phyloP scores from a whole-genome alignment of 495 filamentous ascomycete species.

The Tirmania nivea region DNA sequence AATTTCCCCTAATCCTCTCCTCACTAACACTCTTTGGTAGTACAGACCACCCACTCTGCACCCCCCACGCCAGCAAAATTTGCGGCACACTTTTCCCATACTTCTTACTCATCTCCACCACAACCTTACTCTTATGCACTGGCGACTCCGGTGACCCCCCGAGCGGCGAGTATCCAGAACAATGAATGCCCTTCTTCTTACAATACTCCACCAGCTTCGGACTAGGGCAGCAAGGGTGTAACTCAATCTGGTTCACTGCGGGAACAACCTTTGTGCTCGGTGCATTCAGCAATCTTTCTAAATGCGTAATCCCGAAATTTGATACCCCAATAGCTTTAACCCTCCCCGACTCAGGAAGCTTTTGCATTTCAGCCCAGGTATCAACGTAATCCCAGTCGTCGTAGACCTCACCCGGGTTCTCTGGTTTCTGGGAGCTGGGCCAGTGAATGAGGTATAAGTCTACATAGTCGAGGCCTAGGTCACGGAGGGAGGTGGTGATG shows the following conservation, averaged over 20 bases:
- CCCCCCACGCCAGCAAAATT: conserved; percentile 44
- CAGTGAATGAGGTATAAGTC: conserved; percentile 78
- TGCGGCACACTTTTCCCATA: conserved; percentile 48
- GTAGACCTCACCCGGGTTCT: conserved; percentile 23
- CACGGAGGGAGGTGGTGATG: conserved; percentile 47
- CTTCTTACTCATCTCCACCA: conserved; percentile 38
- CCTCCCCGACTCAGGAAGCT: conserved; percentile 56
- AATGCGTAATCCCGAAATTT: conserved; percentile 40
- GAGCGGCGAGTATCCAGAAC: conserved; percentile 45
- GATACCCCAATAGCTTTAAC: conserved; percentile 50
- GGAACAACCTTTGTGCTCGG: conserved; percentile 42
- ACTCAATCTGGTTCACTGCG: conserved; percentile 77
- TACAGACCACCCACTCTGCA: conserved; percentile 51
- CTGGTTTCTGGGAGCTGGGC: conserved; percentile 34
- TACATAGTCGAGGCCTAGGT: conserved; percentile 52
- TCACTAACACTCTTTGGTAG: conserved; percentile 48
- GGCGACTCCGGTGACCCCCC: conserved; percentile 17
- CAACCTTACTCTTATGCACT: conserved; percentile 29
- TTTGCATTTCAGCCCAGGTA: conserved; percentile 70
- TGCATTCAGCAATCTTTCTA: conserved; percentile 33
- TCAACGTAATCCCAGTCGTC: conserved; percentile 59
- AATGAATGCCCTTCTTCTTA: conserved; percentile 44
- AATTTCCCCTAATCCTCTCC: conserved; percentile 41
- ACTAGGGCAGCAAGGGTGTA: conserved; percentile 63
- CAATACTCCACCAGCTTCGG: conserved; percentile 60